Evolutionary conservation across 2,329 filamentous ascomycete species (phyloP), one percentile per base, ranked within the genome.

Genomic region (Diaporthe citri): DNA sequence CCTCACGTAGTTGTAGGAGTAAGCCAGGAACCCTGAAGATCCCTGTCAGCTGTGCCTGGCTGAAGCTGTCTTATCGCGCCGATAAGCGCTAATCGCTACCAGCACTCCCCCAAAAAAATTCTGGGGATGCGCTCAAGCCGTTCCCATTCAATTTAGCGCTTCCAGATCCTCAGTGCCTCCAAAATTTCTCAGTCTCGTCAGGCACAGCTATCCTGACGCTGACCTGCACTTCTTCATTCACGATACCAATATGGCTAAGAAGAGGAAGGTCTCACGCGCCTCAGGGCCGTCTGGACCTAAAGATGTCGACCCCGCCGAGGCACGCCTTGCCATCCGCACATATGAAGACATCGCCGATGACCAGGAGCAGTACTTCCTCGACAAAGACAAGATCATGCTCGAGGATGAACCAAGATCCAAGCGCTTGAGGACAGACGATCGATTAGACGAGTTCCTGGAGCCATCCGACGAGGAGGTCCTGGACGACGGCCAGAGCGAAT

Each of bases 291-390:
- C 84, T 12, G 90, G 89, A 4, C 89, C 90, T 4, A 87, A 86
- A 76, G 90, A 91, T 46, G 81, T 90, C 75, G 85, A 92, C 80
- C 81, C 86, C 64, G 84, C 86, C 43, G 91, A 92, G 77, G 90
- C 92, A 48, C 91, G 91, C 71, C 88, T 95, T 22, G 88, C 88
- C 34, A 86, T 92, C 79, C 87, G 83, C 62, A 92, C 90, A 3
- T 96, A 90, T 83, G 92, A 96, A 83, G 95, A 97, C 84, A 93
- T 99, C 79, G 95, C 96, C 78, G 93, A 98, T 82, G 97, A 95
- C 1, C 95, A 98, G 83, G 97, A 99, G 83, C 95, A 98, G 82
- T 97, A 98, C 83, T 95, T 96, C 80, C 88, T 96, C 75, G 93
- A 96, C 77, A 91, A 94, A 78, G 97, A 99, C 84, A 93, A 94